A percentile compares a stretch with the other conserved stretches of the same genome.
phyloP scores from a whole-genome alignment of 176 grass and related monocot species.

The Eleusine coracana region DNA sequence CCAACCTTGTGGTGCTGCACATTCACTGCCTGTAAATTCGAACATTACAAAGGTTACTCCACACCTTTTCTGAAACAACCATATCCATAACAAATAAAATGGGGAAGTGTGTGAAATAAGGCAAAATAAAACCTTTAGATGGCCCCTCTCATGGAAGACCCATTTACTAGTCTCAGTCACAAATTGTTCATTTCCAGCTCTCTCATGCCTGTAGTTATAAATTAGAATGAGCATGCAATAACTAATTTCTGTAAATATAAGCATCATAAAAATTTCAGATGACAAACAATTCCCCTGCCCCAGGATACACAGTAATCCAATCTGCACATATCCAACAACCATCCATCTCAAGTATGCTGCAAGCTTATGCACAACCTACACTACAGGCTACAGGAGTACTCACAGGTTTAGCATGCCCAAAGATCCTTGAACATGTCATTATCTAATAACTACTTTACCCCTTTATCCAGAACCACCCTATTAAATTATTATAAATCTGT shows the following conservation, averaged over 20 bases:
- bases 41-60: slow-evolving; percentile 8
- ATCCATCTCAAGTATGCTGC: background rate
- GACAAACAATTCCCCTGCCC: background rate
- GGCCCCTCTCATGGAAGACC: slow-evolving; percentile 97
- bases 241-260: background rate
- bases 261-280: background rate
- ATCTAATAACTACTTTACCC: slow-evolving; percentile 7
- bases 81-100: background rate
- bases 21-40: slow-evolving; percentile 65
- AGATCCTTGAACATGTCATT: slow-evolving; percentile 1
- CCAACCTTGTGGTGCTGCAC: slow-evolving; percentile 84
- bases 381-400: background rate
- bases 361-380: background rate
- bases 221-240: slow-evolving; percentile 27
- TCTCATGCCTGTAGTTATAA: slow-evolving; percentile 68
- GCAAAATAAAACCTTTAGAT: slow-evolving; percentile 77
- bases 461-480: background rate
- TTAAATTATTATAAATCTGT: background rate
- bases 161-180: slow-evolving; percentile 97
- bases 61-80: background rate
- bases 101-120: background rate
- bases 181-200: slow-evolving; percentile 90
- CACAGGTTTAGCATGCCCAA: background rate
- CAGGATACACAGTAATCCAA: background rate
- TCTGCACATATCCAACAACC: slow-evolving; percentile 26